Evolutionary conservation across 768 basidiomycete species (phyloP).

Genomic region (Guyanaporus albipodus): DNA sequence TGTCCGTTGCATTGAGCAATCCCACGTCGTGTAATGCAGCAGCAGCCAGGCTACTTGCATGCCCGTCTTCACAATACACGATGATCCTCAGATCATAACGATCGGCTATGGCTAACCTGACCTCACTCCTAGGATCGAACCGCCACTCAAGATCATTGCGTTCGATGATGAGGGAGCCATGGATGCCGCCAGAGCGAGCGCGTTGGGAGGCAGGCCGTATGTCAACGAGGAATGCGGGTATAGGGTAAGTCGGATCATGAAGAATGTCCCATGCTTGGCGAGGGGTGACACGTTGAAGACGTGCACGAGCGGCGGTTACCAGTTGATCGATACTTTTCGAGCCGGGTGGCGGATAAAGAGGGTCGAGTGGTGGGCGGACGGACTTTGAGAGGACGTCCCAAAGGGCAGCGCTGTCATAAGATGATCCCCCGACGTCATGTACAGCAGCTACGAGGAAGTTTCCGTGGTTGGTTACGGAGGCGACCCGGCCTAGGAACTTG

Average conservation of each 20-base stretch:
- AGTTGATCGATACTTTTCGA: conserved; percentile 57
- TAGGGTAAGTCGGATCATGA: conserved; percentile 45
- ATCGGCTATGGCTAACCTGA: conserved; percentile 62
- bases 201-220: conserved; percentile 67
- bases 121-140: conserved; percentile 64
- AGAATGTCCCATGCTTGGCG: conserved; percentile 59
- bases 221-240: conserved; percentile 73
- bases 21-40: conserved; percentile 66
- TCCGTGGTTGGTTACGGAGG: conserved; percentile 34
- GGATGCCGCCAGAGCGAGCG: conserved; percentile 52
- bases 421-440: conserved; percentile 48
- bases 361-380: conserved; percentile 54
- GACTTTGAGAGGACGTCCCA: conserved; percentile 71
- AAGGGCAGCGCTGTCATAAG: conserved; percentile 63
- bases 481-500: conserved; percentile 66
- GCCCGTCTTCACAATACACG: conserved; percentile 71
- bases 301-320: conserved; percentile 54
- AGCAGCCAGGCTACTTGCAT: conserved; percentile 70
- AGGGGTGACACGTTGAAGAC: conserved; percentile 61
- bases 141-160: conserved; percentile 78
- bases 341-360: conserved; percentile 59
- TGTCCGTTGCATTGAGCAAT: conserved; percentile 69
- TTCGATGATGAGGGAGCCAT: conserved; percentile 69
- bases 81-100: conserved; percentile 73
- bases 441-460: conserved; percentile 43